Percentiles rank a stretch among this genome's conserved stretches.
phyloP scores from a whole-genome alignment of 805 yeast genomes.

The Pichia exigua region DNA sequence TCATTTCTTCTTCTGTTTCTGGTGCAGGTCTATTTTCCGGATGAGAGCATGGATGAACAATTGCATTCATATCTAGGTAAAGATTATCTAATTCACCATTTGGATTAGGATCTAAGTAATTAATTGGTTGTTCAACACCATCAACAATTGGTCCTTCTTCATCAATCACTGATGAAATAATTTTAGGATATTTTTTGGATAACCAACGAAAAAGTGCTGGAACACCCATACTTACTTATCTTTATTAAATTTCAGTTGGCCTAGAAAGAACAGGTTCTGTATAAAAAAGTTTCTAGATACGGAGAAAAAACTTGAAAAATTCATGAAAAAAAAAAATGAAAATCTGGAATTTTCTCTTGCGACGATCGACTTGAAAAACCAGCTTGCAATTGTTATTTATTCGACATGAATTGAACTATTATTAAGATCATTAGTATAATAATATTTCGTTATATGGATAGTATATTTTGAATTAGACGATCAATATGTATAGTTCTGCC shows the following conservation, averaged over 20 bases:
- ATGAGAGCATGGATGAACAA: constrained; percentile 98
- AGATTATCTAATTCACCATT: constrained; percentile 94
- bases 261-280: background rate
- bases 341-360: background rate
- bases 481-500: background rate
- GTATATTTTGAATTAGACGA: background rate
- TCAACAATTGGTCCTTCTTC: constrained; percentile 53
- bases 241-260: background rate
- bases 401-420: background rate
- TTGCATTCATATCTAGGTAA: constrained; percentile 97
- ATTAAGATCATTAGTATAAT: background rate
- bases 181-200: constrained; percentile 87
- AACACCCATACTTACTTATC: constrained; percentile 61
- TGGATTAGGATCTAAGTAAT: constrained; percentile 72
- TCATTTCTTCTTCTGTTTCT: constrained; percentile 94
- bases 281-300: background rate
- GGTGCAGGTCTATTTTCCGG: constrained; percentile 97
- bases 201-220: constrained; percentile 98
- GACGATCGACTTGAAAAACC: background rate
- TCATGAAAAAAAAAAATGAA: background rate
- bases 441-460: too few species aligned
- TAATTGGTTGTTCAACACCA: constrained; percentile 56
- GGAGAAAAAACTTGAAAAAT: background rate
- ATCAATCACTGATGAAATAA: constrained; percentile 82
- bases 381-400: background rate